phyloP scores from a whole-genome alignment of 441 rosid genomes.

The Populus tomentosa region DNA sequence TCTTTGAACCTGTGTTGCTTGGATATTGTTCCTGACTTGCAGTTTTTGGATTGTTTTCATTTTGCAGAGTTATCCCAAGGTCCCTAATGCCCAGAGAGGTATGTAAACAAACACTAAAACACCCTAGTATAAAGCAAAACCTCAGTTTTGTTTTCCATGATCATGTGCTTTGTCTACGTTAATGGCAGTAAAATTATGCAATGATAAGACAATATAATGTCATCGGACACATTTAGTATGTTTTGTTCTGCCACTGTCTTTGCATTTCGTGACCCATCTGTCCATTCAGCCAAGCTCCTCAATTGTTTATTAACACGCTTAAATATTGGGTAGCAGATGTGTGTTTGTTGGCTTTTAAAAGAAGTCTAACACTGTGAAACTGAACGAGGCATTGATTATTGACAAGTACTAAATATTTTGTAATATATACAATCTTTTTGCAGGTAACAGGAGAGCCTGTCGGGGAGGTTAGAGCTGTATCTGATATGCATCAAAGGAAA shows the following conservation, averaged over 20 bases:
- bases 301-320: not conserved
- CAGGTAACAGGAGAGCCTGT: conserved; percentile 93
- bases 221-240: not conserved
- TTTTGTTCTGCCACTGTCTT: not conserved
- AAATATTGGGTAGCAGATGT: not conserved
- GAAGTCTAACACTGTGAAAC: not conserved
- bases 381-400: not conserved
- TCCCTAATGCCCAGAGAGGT: conserved; percentile 97
- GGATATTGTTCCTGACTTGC: conserved; percentile 1
- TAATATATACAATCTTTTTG: conserved; percentile 8
- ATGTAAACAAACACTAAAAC: not conserved
- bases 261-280: not conserved
- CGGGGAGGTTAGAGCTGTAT: conserved; percentile 93
- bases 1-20: not conserved
- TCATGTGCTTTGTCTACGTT: not conserved
- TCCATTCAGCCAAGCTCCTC: not conserved
- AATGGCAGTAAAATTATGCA: not conserved
- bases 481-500: conserved; percentile 96
- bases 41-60: conserved; percentile 5
- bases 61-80: conserved; percentile 84
- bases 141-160: not conserved
- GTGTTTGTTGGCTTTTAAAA: not conserved
- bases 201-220: not conserved
- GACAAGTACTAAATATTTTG: not conserved
- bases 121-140: not conserved